Evolutionary conservation across 2,329 filamentous ascomycete genomes (phyloP), one percentile per base, ranked within the genome.

Genomic region (Claviceps sp.): DNA sequence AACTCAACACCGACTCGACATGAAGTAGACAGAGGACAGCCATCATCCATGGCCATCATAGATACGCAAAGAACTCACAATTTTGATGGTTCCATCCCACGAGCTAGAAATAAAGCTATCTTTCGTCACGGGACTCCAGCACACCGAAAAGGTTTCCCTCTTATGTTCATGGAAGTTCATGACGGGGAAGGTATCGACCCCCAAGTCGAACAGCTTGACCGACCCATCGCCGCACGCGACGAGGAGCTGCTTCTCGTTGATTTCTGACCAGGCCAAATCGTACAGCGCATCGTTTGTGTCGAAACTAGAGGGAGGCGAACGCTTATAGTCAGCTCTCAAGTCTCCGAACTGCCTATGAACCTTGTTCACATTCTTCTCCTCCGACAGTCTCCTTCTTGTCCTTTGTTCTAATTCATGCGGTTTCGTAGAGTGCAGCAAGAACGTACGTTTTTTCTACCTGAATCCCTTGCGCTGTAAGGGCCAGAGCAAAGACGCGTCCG

Each of bases 231-330:
- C 93, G 59, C 87, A 90, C 0, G 89, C 90, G 1, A 85, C 84
- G 20, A 95, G 78, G 50, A 96, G 74, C 71, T 98, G 93, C 69
- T 93, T 95, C 72, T 96, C 91, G 72, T 98, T 90, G 59, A 88
- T 81, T 72, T 98, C 93, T 18, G 89, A 95, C 89, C 93, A 97
- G 26, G 90, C 80, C 50, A 93, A 76, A 70, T 98, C 93, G 69
- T 95, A 98, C 57, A 97, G 84, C 45, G 90, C 87, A 68, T 98
- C 93, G 72, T 97, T 94, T 11, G 93, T 98, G 63, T 96, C 91
- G 72, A 91, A 98, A 64, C 86, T 91, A 59, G 47, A 48, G 34
- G n/a, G 30, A 16, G 47, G 4, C 9, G 4, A 34, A 34, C 30
- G 30, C 9, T 34, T 34, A 34, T 14, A 40, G n/a, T n/a, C 42